Conservation (phyloP, 2,329 filamentous ascomycete species). For the Claviceps sp. region DNA sequence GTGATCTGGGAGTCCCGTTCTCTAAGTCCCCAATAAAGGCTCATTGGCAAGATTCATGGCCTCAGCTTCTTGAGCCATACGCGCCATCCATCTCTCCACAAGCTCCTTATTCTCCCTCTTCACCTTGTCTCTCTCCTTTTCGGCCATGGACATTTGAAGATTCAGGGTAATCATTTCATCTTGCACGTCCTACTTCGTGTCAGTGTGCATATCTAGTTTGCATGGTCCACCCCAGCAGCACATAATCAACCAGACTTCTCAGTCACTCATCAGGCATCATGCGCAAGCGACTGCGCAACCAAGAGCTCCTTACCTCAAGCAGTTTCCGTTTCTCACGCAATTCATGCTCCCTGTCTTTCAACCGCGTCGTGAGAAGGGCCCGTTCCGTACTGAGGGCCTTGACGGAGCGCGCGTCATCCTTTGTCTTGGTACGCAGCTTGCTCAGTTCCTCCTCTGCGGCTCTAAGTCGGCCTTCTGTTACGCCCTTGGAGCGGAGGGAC, state of each 20-base stretch:
- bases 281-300: not conserved
- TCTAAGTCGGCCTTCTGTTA: constrained; percentile 51
- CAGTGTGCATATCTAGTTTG: not conserved
- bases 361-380: constrained; percentile 45
- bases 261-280: too few relatives aligned
- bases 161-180: constrained; percentile 85
- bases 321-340: constrained; percentile 71
- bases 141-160: constrained; percentile 75
- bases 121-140: constrained; percentile 59
- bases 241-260: too few relatives aligned
- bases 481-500: constrained; percentile 59
- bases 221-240: too few relatives aligned
- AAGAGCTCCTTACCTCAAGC: constrained; percentile 44
- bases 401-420: constrained; percentile 48
- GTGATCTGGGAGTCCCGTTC: too few relatives aligned
- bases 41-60: constrained; percentile 64
- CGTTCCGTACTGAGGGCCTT: constrained; percentile 49
- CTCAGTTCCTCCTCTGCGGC: constrained; percentile 50
- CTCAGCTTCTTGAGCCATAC: constrained; percentile 75
- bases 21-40: constrained; percentile 14
- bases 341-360: constrained; percentile 78
- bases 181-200: constrained; percentile 53
- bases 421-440: constrained; percentile 44
- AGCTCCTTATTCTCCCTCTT: constrained; percentile 78
- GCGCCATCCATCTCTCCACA: constrained; percentile 80